Percentiles rank a stretch among this genome's conserved stretches.
Evolutionary conservation across 2,329 filamentous ascomycete species (phyloP).

Genomic region (Penicillium verrucosum): DNA sequence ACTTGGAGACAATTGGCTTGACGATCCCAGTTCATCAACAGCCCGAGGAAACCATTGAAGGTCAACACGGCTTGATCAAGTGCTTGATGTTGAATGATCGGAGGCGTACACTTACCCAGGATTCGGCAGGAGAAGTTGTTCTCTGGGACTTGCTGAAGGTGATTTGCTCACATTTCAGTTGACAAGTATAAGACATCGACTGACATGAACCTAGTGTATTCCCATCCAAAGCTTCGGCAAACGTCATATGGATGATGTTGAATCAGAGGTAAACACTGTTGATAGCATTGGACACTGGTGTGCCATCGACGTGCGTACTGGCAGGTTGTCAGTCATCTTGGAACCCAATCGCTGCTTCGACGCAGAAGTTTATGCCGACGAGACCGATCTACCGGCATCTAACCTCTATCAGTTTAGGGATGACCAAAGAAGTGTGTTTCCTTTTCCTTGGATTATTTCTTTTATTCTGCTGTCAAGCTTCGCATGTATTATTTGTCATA

Average conservation of each 20-base stretch:
- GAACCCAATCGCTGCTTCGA: constrained; percentile 97
- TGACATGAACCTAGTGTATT: constrained; percentile 59
- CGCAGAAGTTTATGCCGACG: constrained; percentile 94
- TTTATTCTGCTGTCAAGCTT: neutral
- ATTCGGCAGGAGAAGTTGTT: constrained; percentile 91
- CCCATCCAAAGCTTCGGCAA: constrained; percentile 92
- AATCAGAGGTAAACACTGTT: constrained; percentile 77
- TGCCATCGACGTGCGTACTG: constrained; percentile 88
- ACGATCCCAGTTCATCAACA: constrained; percentile 64
- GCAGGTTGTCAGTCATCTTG: constrained; percentile 82
- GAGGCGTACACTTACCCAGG: constrained; percentile 81
- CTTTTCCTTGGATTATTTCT: neutral
- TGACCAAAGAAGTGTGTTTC: constrained; percentile 78
- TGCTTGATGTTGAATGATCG: constrained; percentile 88
- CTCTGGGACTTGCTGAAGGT: constrained; percentile 92
- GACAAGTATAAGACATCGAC: neutral
- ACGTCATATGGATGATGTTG: constrained; percentile 87
- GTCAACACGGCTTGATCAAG: constrained; percentile 92
- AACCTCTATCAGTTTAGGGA: constrained; percentile 79
- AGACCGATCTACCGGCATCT: constrained; percentile 61
- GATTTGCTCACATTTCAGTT: constrained; percentile 11
- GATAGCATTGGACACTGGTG: constrained; percentile 96
- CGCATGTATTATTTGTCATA: neutral
- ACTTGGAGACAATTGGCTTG: constrained; percentile 48
- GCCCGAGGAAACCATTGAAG: constrained; percentile 81